Conservation (phyloP, 805 yeast species). For the Lipomyces sp. region DNA sequence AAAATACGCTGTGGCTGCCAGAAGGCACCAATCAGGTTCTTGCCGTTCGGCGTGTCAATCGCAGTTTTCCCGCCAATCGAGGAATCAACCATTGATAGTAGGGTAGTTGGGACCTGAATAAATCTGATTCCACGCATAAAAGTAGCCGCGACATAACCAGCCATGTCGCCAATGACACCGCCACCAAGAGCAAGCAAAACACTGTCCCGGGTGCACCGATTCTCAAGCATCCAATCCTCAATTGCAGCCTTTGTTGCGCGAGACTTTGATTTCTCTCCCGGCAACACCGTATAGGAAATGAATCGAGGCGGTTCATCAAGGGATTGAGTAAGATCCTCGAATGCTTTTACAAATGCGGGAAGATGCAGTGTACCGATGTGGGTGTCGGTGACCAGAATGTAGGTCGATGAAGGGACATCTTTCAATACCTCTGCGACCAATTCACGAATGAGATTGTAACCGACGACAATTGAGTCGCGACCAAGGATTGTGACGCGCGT, state of each 20-base stretch:
- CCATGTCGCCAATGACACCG: conserved; percentile 98
- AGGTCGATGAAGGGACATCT: conserved; percentile 79
- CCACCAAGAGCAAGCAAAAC: conserved; percentile 95
- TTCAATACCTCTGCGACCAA: conserved; percentile 69
- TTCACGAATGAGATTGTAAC: conserved; percentile 76
- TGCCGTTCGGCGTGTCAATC: conserved; percentile 93
- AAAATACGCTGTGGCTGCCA: conserved; percentile 93
- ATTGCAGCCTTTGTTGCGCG: conserved; percentile 89
- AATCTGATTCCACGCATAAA: conserved; percentile 98
- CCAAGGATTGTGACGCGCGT: conserved; percentile 64
- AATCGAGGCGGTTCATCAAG: conserved; percentile 61
- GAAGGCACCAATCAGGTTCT: conserved; percentile 94
- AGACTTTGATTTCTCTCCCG: conserved; percentile 91
- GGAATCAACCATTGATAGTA: conserved; percentile 96
- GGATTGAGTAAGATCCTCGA: conserved; percentile 17
- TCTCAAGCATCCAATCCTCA: conserved; percentile 79
- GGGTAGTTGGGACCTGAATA: conserved; percentile 90
- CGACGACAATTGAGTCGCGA: conserved; percentile 83
- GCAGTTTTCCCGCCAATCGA: conserved; percentile 99
- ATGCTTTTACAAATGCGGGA: conserved; percentile 53
- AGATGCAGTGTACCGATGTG: conserved; percentile 56
- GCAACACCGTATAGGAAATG: conserved; percentile 74
- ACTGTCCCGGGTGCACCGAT: conserved; percentile 96
- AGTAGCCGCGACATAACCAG: conserved; percentile 98
- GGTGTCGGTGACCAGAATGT: conserved; percentile 86